A percentile compares a stretch with the other conserved stretches of the same genome.
Conservation (phyloP, 768 basidiomycete species). For the Calocybe cyanea region DNA sequence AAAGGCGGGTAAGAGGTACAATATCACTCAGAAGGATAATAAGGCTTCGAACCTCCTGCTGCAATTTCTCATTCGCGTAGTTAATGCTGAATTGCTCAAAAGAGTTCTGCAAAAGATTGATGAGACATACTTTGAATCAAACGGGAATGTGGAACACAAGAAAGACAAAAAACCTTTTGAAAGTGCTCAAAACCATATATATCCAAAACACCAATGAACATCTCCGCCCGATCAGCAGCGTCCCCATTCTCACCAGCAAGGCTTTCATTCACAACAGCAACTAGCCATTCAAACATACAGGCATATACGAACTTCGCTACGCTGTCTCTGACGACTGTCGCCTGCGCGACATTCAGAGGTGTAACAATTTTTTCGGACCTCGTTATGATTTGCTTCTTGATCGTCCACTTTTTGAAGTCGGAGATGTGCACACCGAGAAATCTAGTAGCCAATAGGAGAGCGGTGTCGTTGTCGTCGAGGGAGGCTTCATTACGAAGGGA, state of each 20-base stretch:
- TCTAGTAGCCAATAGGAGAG: constrained; percentile 76
- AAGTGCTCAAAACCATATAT: constrained; percentile 98
- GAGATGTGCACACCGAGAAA: constrained; percentile 86
- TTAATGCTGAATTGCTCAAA: constrained; percentile 99
- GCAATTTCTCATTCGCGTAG: constrained; percentile 97
- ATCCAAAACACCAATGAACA: constrained; percentile 99
- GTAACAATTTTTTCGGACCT: constrained; percentile 95
- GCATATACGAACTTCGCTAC: constrained; percentile 99
- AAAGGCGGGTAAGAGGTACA: constrained; percentile 7
- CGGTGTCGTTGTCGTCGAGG: constrained; percentile 79
- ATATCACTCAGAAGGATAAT: background rate
- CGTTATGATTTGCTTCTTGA: constrained; percentile 96
- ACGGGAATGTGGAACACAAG: background rate
- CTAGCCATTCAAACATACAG: constrained; percentile 98
- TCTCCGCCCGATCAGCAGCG: constrained; percentile 85
- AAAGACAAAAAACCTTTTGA: constrained; percentile 71
- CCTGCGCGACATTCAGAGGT: constrained; percentile 78
- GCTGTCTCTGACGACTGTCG: constrained; percentile 90
- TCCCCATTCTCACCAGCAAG: constrained; percentile 93
- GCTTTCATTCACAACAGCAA: constrained; percentile 95
- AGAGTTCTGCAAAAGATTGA: constrained; percentile 54
- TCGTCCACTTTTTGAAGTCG: constrained; percentile 98
- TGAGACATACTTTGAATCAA: constrained; percentile 5
- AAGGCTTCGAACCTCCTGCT: constrained; percentile 77
- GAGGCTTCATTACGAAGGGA: constrained; percentile 77